Base-by-base conservation (phyloP, 768 basidiomycete genomes). In the Lyophyllum semitale region DNA sequence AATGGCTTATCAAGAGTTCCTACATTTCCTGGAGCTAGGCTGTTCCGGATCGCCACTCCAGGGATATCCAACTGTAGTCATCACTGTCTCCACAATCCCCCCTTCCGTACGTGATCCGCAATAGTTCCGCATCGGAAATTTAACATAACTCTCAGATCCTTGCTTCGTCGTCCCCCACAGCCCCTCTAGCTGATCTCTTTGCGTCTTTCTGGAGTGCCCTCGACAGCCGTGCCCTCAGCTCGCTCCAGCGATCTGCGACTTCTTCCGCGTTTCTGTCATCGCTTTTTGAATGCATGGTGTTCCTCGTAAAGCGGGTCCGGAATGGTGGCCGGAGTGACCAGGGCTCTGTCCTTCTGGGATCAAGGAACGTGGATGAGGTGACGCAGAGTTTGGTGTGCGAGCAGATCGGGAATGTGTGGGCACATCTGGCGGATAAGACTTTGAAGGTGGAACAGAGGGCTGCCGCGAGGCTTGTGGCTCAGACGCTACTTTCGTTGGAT, bases 1-100 rank as follows among this genome's bases (percentile, higher is more conserved):
- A 9, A 63, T 65, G 22, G 83, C 85, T 2, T 96, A 89, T 64
- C 68, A 63, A 13, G 85, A 89, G 46, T 95, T 98, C 70, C 73
- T 94, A 20, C 80, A 78, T 33, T 97, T 95, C 73, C 80, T 98
- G 20, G 75, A 85, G 52, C 72, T 83, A 1, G 92, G 87, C 11
- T 97, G 94, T 67, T 82, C 84, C n/a, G 88, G 89, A 0, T 83
- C 87, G 4, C 88, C 93, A 0, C 66, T 84, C 1, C 80, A 89
- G 59, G 90, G 89, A 2, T 98, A 97, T 68, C 93, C 93, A 0
- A 78, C 87, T 1, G 78, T 96, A 25, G 73, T 97, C 17, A 77
- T 97, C 23, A 78, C 95, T 23, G 66, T 98, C 13, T 90, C 93
- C 1, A 94, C 92, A 0, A 81, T 98, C 12, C 90, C 93, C 0